Evolutionary conservation across 257 asterid genomes (phyloP).

Genomic region (Avicennia marina): DNA sequence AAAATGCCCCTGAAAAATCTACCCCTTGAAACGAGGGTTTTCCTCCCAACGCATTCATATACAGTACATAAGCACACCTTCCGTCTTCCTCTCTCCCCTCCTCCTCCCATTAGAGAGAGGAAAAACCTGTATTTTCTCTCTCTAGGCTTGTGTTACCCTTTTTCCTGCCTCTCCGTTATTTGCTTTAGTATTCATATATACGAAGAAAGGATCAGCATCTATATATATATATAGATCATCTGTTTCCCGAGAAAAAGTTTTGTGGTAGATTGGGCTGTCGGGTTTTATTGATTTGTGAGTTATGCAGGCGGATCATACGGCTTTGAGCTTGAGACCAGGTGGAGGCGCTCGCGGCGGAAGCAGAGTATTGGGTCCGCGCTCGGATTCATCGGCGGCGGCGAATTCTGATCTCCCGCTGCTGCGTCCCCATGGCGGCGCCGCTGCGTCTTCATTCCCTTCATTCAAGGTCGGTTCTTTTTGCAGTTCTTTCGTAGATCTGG

Average conservation of each 20-base stretch:
- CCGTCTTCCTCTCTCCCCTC: not conserved
- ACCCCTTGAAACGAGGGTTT: not conserved
- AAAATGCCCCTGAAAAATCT: not conserved
- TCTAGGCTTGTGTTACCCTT: not conserved
- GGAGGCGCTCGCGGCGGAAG: conserved; percentile 60
- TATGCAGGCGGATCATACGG: conserved; percentile 68
- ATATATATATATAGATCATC: conserved; percentile 11
- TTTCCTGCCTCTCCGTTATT: not conserved
- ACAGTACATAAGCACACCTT: too few species aligned
- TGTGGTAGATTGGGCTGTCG: conserved; percentile 18
- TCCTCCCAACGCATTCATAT: too few species aligned
- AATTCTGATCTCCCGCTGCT: conserved; percentile 46
- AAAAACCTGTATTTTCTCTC: not conserved
- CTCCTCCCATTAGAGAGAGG: not conserved
- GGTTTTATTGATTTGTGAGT: conserved; percentile 30
- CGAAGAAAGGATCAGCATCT: too few species aligned
- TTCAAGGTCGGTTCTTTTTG: conserved; percentile 40
- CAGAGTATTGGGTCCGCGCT: conserved; percentile 53
- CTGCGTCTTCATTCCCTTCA: conserved; percentile 28
- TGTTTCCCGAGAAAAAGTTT: conserved; percentile 1
- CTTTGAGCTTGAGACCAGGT: conserved; percentile 69
- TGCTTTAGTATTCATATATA: too few species aligned
- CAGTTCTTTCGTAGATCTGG: conserved; percentile 34
- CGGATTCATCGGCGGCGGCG: conserved; percentile 38
- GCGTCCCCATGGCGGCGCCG: conserved; percentile 50